Evolutionary conservation across 1,284 basidiomycete genomes (phyloP).

Genomic region (Stereum hirsutum): DNA sequence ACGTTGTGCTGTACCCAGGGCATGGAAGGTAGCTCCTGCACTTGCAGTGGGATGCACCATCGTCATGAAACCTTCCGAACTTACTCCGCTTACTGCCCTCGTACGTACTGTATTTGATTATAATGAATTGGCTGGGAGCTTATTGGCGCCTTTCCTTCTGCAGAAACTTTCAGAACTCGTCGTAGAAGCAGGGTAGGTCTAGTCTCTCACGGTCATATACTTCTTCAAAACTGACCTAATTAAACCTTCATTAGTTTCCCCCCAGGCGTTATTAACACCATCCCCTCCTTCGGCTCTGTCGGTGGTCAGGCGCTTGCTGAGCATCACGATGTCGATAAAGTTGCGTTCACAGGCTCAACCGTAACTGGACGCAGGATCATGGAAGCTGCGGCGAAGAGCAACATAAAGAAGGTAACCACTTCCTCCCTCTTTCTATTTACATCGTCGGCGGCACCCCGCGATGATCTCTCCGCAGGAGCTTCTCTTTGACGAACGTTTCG

Average conservation of each 20-base stretch:
- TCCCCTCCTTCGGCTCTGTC: slow-evolving; percentile 73
- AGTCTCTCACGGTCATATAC: background rate
- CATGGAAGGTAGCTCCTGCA: slow-evolving; percentile 89
- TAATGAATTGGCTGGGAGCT: no score
- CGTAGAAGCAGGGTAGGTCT: slow-evolving; percentile 67
- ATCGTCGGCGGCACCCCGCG: no score
- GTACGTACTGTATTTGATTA: slow-evolving; percentile 33
- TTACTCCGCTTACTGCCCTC: slow-evolving; percentile 85
- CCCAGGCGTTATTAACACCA: slow-evolving; percentile 86
- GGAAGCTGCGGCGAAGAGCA: slow-evolving; percentile 88
- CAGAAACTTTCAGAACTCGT: slow-evolving; percentile 77
- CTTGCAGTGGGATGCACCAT: slow-evolving; percentile 83
- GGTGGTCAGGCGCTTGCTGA: slow-evolving; percentile 79
- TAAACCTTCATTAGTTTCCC: slow-evolving; percentile 67
- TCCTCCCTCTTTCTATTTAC: background rate
- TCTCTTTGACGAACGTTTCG: background rate
- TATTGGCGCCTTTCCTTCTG: slow-evolving; percentile 3
- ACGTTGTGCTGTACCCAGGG: slow-evolving; percentile 32
- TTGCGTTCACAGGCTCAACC: slow-evolving; percentile 80
- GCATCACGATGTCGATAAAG: slow-evolving; percentile 78
- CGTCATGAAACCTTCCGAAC: slow-evolving; percentile 89
- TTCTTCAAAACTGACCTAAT: no score
- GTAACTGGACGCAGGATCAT: slow-evolving; percentile 88
- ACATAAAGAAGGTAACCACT: slow-evolving; percentile 70
- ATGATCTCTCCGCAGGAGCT: no score